A percentile compares a stretch with the other conserved stretches of the same genome.
Evolutionary conservation across 805 yeast species (phyloP).

Genomic region (Teunomyces pallodes): DNA sequence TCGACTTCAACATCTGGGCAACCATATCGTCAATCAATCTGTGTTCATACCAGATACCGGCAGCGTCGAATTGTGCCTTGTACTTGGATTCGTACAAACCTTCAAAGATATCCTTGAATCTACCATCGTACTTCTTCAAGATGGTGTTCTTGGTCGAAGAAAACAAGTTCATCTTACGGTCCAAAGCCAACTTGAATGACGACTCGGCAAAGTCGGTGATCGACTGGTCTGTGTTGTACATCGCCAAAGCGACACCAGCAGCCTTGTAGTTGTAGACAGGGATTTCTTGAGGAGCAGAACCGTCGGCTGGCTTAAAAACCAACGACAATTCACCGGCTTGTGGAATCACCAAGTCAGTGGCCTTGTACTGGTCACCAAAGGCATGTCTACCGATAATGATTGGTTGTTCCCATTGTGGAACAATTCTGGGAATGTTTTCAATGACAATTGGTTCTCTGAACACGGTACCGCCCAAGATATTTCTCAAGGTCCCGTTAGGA

Average conservation of each 20-base stretch:
- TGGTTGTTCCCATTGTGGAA: constrained; percentile 80
- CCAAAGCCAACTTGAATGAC: constrained; percentile 71
- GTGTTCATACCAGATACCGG: constrained; percentile 72
- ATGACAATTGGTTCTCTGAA: constrained; percentile 83
- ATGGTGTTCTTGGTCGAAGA: constrained; percentile 79
- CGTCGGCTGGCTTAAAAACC: constrained; percentile 62
- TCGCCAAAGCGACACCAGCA: constrained; percentile 74
- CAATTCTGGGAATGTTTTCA: constrained; percentile 71
- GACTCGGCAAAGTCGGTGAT: constrained; percentile 77
- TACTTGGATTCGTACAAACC: constrained; percentile 59
- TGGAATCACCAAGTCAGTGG: constrained; percentile 68
- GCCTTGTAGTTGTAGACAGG: constrained; percentile 63
- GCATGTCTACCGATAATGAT: constrained; percentile 86
- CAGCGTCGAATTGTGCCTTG: constrained; percentile 53
- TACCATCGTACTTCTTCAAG: constrained; percentile 77
- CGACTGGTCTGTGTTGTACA: constrained; percentile 82
- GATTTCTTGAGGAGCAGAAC: constrained; percentile 45
- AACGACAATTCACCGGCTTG: constrained; percentile 66
- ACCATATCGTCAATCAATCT: constrained; percentile 86
- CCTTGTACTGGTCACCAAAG: constrained; percentile 81
- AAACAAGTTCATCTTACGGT: constrained; percentile 61
- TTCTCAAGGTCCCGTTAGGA: constrained; percentile 82
- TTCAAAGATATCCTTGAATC: constrained; percentile 78
- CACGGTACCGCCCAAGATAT: constrained; percentile 78
- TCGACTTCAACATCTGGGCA: constrained; percentile 82